Percentiles rank a stretch among this genome's conserved stretches.
Evolutionary conservation across 73 alveolate species (phyloP).

Genomic region (Uronychia binucleata): DNA sequence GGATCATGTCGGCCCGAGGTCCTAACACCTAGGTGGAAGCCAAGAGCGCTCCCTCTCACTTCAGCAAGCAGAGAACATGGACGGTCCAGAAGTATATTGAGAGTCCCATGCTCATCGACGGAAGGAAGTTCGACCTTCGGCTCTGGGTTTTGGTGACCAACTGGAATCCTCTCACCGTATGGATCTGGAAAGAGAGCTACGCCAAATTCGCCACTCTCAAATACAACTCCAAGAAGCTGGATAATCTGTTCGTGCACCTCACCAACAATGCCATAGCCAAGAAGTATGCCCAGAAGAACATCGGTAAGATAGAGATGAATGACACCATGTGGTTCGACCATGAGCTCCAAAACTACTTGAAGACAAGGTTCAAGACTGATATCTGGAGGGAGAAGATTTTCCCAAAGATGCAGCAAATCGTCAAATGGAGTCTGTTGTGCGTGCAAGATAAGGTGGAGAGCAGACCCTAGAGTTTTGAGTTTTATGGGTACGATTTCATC

Average conservation of each 20-base stretch:
- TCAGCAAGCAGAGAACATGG: constrained; percentile 60
- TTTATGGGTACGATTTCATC: constrained; percentile 26
- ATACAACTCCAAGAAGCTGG: constrained; percentile 47
- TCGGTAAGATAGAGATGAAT: no score
- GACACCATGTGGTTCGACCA: constrained; percentile 12
- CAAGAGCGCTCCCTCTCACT: neutral
- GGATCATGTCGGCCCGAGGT: neutral
- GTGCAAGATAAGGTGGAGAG: constrained; percentile 12
- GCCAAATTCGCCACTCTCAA: constrained; percentile 73
- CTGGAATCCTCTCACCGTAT: constrained; percentile 83
- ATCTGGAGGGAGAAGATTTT: neutral
- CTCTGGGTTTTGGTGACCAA: constrained; percentile 95
- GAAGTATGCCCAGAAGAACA: no score
- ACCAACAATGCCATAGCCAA: constrained; percentile 34
- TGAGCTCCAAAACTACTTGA: constrained; percentile 1
- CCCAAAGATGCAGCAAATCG: constrained; percentile 6
- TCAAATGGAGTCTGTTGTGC: neutral
- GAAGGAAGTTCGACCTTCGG: constrained; percentile 93
- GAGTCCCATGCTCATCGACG: constrained; percentile 83
- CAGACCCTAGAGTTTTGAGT: constrained; percentile 1
- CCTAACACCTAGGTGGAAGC: neutral
- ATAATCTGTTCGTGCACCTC: constrained; percentile 56
- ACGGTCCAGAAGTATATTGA: constrained; percentile 95
- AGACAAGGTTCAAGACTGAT: neutral
- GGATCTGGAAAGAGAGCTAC: constrained; percentile 89